Evolutionary conservation across 441 rosid species (phyloP), one percentile per base, ranked within the genome.

Genomic region (Eruca vesicaria): DNA sequence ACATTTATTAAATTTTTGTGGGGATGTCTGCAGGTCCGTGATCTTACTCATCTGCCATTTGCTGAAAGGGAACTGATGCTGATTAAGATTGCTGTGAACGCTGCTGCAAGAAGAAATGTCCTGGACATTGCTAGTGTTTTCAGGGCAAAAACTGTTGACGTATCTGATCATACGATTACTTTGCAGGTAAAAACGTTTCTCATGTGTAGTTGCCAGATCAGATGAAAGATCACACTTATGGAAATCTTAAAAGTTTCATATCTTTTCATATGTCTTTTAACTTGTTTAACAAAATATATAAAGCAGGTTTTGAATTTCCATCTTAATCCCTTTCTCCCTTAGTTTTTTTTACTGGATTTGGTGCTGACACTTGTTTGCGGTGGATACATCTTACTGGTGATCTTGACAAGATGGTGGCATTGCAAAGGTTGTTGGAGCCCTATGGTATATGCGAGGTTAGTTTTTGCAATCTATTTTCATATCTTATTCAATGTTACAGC

Each of bases 381-480:
- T 61, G 72, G 23, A 69, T 79, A 38, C 84, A 95, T 98, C 93
- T 95, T 35, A 89, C 96, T 0, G 99, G 99, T 81, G 98, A 93
- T 85, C 78, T 93, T 70, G 86, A 93, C 85, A 95, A 91, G 88
- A 93, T 95, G 98, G 97, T 93, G 67, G 99, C 98, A 7, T 73
- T 95, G 48, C 98, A 93, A 79, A 93, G 97, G 81, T 74, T 95
- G 82, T 78, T 95, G 83, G 99, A 95, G 78, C 97, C 97, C 8
- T 95, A 86, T 62, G 99, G 99, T 71, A 95, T 95, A 72, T 96
- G 99, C 12, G 99, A 95, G 98, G 99, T 95, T 69, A 1, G 86
- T 87, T 38, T 45, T 73, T 33, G 2, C 61, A 28, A 35, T 76
- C 32, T 38, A 71, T 48, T 53, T 61, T 65, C 53, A 20, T 70